These are phyloP conservation scores for Podospora australis DNA, from an alignment of 495 filamentous ascomycete species.

Conservation along the genomic window DNA sequence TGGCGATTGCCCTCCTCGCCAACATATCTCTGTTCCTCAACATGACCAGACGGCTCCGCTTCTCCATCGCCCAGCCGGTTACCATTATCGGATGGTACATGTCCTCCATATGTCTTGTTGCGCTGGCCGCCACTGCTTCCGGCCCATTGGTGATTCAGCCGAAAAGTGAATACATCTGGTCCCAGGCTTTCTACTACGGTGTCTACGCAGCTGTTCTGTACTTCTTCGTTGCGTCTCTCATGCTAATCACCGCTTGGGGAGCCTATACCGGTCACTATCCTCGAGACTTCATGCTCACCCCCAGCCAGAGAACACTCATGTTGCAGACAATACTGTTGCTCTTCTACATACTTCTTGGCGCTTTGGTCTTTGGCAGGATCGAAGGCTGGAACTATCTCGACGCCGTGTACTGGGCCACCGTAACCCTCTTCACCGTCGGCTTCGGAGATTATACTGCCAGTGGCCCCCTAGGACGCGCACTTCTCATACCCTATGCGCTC, in stretches of 20 bases:
- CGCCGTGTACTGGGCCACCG: constrained; percentile 76
- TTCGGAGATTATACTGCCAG: constrained; percentile 62
- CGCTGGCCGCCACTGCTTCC: constrained; percentile 51
- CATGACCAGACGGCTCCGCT: constrained; percentile 73
- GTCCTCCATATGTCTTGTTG: constrained; percentile 56
- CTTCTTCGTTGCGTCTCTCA: constrained; percentile 63
- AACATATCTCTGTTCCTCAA: constrained; percentile 74
- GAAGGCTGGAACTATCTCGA: constrained; percentile 78
- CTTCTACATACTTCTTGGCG: constrained; percentile 67
- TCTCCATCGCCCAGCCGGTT: constrained; percentile 71
- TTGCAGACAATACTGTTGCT: constrained; percentile 77
- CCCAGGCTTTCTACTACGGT: constrained; percentile 77
- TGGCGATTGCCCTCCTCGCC: constrained; percentile 61
- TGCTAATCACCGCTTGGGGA: constrained; percentile 63
- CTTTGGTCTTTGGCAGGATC: constrained; percentile 61
- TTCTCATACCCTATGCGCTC: constrained; percentile 75
- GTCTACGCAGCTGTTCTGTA: constrained; percentile 71
- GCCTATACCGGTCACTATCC: constrained; percentile 57
- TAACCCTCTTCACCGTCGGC: constrained; percentile 79
- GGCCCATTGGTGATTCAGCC: constrained; percentile 41
- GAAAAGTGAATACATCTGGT: constrained; percentile 49
- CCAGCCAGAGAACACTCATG: constrained; percentile 77
- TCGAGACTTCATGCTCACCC: constrained; percentile 65
- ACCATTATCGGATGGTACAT: constrained; percentile 55
- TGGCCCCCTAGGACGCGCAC: constrained; percentile 49